Conservation (phyloP, 176 grass and related monocot genomes). For the Aegilops bicornis region DNA sequence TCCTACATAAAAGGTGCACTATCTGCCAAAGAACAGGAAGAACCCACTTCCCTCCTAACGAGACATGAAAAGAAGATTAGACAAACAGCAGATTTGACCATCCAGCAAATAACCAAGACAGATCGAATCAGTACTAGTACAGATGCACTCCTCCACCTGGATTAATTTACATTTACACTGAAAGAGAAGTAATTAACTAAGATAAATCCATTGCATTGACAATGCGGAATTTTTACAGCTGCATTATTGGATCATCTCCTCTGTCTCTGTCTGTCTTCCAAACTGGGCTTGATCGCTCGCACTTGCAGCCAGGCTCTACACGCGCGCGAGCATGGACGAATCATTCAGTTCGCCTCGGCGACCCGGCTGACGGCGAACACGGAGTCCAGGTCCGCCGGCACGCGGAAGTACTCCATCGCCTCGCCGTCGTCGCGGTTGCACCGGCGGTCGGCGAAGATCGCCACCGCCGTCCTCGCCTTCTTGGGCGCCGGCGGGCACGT, state of each 20-base stretch:
- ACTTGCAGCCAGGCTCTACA: not conserved
- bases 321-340: not conserved
- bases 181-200: not conserved
- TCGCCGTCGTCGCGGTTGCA: conserved; percentile 46
- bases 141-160: not conserved
- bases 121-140: not conserved
- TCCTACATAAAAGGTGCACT: not conserved
- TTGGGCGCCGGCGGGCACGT: conserved; percentile 58
- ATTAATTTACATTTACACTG: not conserved
- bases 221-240: conserved; percentile 36
- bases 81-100: not conserved
- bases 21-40: not conserved
- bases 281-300: not conserved
- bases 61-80: not conserved
- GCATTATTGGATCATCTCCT: not conserved
- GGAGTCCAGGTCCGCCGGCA: conserved; percentile 49
- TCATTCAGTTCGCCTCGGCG: conserved; percentile 31
- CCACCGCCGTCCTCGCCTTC: conserved; percentile 42
- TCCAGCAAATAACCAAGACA: not conserved
- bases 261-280: not conserved
- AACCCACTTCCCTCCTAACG: not conserved
- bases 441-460: conserved; percentile 2
- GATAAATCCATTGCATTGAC: not conserved
- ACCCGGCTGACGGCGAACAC: conserved; percentile 28
- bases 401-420: conserved; percentile 46